Base-by-base conservation (phyloP, 2,329 filamentous ascomycete species). In the Fusarium haematococcum region DNA sequence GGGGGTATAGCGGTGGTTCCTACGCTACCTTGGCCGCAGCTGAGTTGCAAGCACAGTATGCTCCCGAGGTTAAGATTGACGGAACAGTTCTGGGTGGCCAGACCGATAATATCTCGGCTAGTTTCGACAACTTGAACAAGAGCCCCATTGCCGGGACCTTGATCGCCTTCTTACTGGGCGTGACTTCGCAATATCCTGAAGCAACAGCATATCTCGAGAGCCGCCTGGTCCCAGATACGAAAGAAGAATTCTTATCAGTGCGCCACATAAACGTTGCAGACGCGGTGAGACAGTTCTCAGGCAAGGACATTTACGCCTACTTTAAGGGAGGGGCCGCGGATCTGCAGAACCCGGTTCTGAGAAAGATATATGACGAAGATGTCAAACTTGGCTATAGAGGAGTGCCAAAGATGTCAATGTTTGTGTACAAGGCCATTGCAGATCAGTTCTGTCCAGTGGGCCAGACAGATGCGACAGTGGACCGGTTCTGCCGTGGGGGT, bases 361-460 rank as follows among this genome's bases (percentile, higher is more conserved):
- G 73, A 23, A 63, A 72, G 0, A 70, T 81, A 6, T 80, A 82
- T 25, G 71, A 81, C 20, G 59, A 73, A 6, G 78, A 83, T 39
- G 80, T 78, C 57, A 72, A 79, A 14, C 71, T 80, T 32, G 81
- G 82, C 1, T 67, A 78, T 32, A 82, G 85, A 59, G 84, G 83
- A 1, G 77, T 83, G 0, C 88, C 87, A 0, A 69, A 79, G 13
- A 86, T 88, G 76, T 87, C 88, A 0, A 62, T 89, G 8, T 86
- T 86, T 68, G 76, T 87, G 4, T 89, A 89, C 77, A 89, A 89
- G 69, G 85, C 86, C 0, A 82, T 85, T 20, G 68, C 75, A 3
- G 87, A 90, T 41, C 83, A 88, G 63, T 79, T 87, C 59, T 85
- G 82, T 9, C 76, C 81, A 1, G 79, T 87, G 1, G 78, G 74